These are phyloP conservation scores for Fusarium subtropicale DNA, from an alignment of 2,329 filamentous ascomycete genomes.

Conservation along the genomic window DNA sequence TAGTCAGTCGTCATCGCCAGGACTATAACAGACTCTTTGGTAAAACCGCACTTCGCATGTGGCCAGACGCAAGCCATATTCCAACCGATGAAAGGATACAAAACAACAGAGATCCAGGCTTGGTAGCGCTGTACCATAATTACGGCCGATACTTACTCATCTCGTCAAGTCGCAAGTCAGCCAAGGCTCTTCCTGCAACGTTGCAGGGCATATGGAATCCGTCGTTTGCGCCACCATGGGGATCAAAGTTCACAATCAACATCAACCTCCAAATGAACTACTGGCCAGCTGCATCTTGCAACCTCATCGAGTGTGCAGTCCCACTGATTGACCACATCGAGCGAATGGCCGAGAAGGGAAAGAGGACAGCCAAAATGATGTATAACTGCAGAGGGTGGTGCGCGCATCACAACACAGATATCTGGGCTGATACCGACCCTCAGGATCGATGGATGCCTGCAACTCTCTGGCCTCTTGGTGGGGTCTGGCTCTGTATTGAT, in stretches of 20 bases:
- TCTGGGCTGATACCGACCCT: slow-evolving; percentile 55
- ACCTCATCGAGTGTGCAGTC: slow-evolving; percentile 54
- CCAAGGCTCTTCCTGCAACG: slow-evolving; percentile 48
- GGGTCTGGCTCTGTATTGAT: slow-evolving; percentile 44
- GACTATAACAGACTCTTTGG: slow-evolving; percentile 38
- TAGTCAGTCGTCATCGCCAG: slow-evolving; percentile 28
- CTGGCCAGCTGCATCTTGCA: slow-evolving; percentile 54
- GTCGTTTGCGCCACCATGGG: slow-evolving; percentile 54
- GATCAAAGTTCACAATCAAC: slow-evolving; percentile 63
- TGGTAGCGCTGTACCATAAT: slow-evolving; percentile 49
- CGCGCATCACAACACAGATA: slow-evolving; percentile 55
- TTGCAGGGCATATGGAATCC: slow-evolving; percentile 54
- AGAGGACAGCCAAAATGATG: slow-evolving; percentile 51
- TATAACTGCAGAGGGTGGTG: slow-evolving; percentile 54
- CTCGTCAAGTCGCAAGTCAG: slow-evolving; percentile 37
- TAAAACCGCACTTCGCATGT: slow-evolving; percentile 33
- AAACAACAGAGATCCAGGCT: slow-evolving; percentile 41
- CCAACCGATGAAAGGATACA: slow-evolving; percentile 39
- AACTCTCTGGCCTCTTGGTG: slow-evolving; percentile 44
- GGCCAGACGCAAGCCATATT: slow-evolving; percentile 38
- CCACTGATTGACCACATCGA: slow-evolving; percentile 54
- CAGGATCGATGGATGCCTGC: slow-evolving; percentile 50
- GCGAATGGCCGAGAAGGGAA: slow-evolving; percentile 45
- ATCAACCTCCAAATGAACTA: slow-evolving; percentile 67
- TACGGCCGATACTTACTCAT: slow-evolving; percentile 51